A percentile compares a stretch with the other conserved stretches of the same genome.
phyloP scores from a whole-genome alignment of 1,139 yeast species.

The Taiozyma sp. region DNA sequence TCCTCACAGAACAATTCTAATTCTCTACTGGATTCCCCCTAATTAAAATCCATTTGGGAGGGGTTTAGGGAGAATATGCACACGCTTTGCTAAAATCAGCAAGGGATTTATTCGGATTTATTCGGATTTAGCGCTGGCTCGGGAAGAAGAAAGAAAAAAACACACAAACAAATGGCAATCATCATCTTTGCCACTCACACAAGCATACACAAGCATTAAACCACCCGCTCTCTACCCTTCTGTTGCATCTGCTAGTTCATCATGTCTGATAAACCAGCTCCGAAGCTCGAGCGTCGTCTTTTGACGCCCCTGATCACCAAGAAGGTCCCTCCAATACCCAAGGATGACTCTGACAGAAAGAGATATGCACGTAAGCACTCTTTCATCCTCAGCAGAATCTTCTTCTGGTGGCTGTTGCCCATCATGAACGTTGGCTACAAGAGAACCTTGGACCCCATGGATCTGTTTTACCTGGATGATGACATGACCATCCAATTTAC shows the following conservation, averaged over 20 bases:
- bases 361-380: slow-evolving; percentile 36
- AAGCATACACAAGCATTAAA: no score
- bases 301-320: slow-evolving; percentile 35
- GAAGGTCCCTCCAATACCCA: slow-evolving; percentile 50
- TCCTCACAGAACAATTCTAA: no score
- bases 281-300: slow-evolving; percentile 32
- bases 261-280: neutral
- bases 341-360: slow-evolving; percentile 41
- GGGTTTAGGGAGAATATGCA: neutral
- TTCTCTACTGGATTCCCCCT: no score
- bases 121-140: neutral
- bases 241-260: no score
- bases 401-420: slow-evolving; percentile 60
- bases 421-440: slow-evolving; percentile 58
- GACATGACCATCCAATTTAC: slow-evolving; percentile 48
- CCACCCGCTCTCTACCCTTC: neutral
- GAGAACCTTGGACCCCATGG: slow-evolving; percentile 61
- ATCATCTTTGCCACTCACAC: no score
- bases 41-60: no score
- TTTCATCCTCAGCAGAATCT: slow-evolving; percentile 32
- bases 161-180: no score
- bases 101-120: neutral
- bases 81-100: neutral
- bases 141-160: no score
- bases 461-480: slow-evolving; percentile 50